Percentiles rank a stretch among this genome's conserved stretches.
Conservation (phyloP, 257 asterid genomes). For the Handroanthus guayacan region DNA sequence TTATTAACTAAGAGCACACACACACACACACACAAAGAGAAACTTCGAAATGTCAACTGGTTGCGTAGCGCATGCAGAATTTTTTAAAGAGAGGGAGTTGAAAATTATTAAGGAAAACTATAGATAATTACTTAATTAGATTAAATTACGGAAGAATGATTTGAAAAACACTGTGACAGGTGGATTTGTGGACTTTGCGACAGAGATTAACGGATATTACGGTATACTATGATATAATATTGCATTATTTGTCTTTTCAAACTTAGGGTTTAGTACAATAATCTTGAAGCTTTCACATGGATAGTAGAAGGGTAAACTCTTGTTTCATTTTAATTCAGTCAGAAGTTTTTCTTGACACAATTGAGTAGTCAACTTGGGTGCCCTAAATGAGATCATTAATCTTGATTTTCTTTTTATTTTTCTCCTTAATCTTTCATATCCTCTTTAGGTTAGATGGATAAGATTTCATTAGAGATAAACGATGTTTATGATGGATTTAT, state of each 20-base stretch:
- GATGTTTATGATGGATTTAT: too few species aligned
- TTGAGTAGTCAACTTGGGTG: background rate
- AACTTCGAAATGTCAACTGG: conserved; percentile 55
- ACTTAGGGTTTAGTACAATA: conserved; percentile 17
- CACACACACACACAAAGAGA: conserved; percentile 22
- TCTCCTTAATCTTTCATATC: background rate
- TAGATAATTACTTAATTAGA: background rate
- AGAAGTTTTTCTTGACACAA: background rate
- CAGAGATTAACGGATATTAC: conserved; percentile 41
- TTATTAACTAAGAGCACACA: conserved; percentile 27
- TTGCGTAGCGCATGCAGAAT: conserved; percentile 35
- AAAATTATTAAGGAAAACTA: conserved; percentile 30
- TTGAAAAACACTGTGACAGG: conserved; percentile 48
- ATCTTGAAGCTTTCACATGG: conserved; percentile 31
- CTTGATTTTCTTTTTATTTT: too few species aligned
- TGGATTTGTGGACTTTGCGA: conserved; percentile 44
- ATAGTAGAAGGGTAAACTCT: conserved; percentile 37
- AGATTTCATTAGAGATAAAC: too few species aligned
- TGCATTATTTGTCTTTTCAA: background rate
- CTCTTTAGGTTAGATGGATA: background rate
- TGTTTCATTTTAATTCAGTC: conserved; percentile 26
- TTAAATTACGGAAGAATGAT: conserved; percentile 27
- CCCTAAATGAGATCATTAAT: background rate
- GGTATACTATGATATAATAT: conserved; percentile 24
- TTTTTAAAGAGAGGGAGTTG: conserved; percentile 42